These are phyloP conservation scores for Syncephalastrum contaminatum DNA, from an alignment of 371 early-diverging fungal species.

Conservation along the genomic window DNA sequence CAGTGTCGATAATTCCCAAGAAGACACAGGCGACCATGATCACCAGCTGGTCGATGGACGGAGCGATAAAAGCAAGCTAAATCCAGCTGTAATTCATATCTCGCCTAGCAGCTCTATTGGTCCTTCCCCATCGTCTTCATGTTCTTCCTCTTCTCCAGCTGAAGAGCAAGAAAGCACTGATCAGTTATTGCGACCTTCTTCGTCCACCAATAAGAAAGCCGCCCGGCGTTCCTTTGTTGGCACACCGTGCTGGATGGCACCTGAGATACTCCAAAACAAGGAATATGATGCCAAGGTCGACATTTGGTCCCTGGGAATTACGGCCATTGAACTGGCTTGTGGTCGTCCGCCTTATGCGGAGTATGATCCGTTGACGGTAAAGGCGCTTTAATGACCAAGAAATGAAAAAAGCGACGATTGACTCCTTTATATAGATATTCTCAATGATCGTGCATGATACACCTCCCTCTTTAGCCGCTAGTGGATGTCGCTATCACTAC, in stretches of 20 bases:
- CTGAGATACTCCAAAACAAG: slow-evolving; percentile 81
- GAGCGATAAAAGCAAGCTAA: too few relatives aligned
- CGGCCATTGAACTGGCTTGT: slow-evolving; percentile 91
- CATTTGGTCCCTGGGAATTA: slow-evolving; percentile 94
- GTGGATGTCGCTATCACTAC: slow-evolving; percentile 15
- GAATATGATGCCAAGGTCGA: slow-evolving; percentile 80
- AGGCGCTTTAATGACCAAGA: not conserved
- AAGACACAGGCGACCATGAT: too few relatives aligned
- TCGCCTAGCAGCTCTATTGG: too few relatives aligned
- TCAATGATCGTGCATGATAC: slow-evolving; percentile 36
- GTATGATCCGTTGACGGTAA: slow-evolving; percentile 78
- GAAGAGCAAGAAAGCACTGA: too few relatives aligned
- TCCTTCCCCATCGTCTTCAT: too few relatives aligned
- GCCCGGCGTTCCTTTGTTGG: slow-evolving; percentile 61
- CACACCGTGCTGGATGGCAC: slow-evolving; percentile 92
- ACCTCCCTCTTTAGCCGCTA: slow-evolving; percentile 26
- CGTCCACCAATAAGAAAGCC: slow-evolving; percentile 23
- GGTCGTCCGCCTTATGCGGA: slow-evolving; percentile 93
- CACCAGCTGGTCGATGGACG: too few relatives aligned
- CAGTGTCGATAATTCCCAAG: too few relatives aligned
- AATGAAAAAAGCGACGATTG: not conserved
- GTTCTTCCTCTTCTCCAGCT: too few relatives aligned
- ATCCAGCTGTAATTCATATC: too few relatives aligned
- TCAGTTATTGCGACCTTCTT: not conserved
- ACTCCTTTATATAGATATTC: slow-evolving; percentile 27